A percentile compares a stretch with the other conserved stretches of the same genome.
These are phyloP conservation scores for Cryomyces antarcticus DNA, from an alignment of 495 filamentous ascomycete genomes.

Conservation along the genomic window DNA sequence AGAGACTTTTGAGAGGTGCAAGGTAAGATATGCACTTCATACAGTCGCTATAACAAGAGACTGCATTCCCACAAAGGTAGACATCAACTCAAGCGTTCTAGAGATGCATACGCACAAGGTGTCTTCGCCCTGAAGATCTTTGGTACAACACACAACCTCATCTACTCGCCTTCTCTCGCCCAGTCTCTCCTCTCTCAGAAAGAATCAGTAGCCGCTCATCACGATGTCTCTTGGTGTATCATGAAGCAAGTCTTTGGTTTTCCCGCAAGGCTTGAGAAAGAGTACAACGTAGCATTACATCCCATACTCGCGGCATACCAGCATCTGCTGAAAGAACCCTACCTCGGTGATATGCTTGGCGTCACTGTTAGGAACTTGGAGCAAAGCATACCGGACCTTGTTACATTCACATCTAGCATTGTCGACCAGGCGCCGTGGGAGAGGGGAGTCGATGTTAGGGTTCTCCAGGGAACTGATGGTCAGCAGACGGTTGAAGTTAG, in stretches of 20 bases:
- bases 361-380: constrained; percentile 19
- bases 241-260: constrained; percentile 31
- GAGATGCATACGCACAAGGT: constrained; percentile 22
- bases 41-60: background rate
- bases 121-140: constrained; percentile 33
- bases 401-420: constrained; percentile 34
- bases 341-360: constrained; percentile 21
- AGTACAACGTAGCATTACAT: constrained; percentile 11
- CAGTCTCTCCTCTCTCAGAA: constrained; percentile 23
- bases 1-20: constrained; percentile 20
- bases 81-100: constrained; percentile 1
- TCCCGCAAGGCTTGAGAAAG: constrained; percentile 15
- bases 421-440: constrained; percentile 46
- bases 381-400: constrained; percentile 27
- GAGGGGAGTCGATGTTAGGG: constrained; percentile 21
- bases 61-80: background rate
- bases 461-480: constrained; percentile 7
- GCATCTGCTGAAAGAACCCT: constrained; percentile 25
- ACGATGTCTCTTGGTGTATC: constrained; percentile 20
- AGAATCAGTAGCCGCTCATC: constrained; percentile 13
- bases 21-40: constrained; percentile 17
- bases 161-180: constrained; percentile 30
- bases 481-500: constrained; percentile 26
- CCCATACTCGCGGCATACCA: constrained; percentile 20
- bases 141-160: constrained; percentile 27